A percentile compares a stretch with the other conserved stretches of the same genome.
These are phyloP conservation scores for Capillidium heterosporum DNA, from an alignment of 371 early-diverging fungal species.

Conservation along the genomic window DNA sequence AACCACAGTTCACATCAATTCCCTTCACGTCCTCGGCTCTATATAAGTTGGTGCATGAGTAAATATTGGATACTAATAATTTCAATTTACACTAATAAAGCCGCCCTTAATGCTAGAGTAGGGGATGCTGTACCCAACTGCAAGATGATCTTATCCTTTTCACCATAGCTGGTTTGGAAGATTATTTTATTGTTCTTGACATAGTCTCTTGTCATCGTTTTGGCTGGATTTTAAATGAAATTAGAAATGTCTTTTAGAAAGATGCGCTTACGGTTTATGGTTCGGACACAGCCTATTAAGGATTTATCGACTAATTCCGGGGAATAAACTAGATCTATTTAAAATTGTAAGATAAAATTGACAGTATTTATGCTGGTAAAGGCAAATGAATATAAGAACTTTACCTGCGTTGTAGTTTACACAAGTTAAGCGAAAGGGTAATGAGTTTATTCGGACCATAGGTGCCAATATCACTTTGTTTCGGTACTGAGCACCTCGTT, in stretches of 20 bases:
- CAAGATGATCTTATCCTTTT: conserved; percentile 44
- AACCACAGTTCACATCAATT: conserved; percentile 92
- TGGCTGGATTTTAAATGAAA: conserved; percentile 15
- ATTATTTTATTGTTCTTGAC: conserved; percentile 26
- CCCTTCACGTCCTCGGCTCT: conserved; percentile 54
- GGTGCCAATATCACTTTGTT: conserved; percentile 13
- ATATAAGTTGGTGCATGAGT: not conserved
- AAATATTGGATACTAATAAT: not conserved
- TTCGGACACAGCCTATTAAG: conserved; percentile 59
- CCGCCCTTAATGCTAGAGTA: conserved; percentile 73
- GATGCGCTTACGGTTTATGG: conserved; percentile 35
- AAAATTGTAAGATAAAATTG: not conserved
- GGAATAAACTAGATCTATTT: conserved; percentile 68
- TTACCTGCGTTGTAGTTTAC: conserved; percentile 77
- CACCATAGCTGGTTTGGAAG: conserved; percentile 43
- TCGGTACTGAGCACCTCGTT: conserved; percentile 1
- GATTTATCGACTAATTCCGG: conserved; percentile 82
- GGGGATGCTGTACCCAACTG: conserved; percentile 73
- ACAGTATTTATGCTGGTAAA: not conserved
- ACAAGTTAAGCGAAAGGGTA: conserved; percentile 71
- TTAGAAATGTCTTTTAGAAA: not conserved
- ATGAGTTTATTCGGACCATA: conserved; percentile 51
- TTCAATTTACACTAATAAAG: conserved; percentile 42
- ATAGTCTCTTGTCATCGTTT: conserved; percentile 50
- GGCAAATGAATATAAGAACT: too few relatives aligned